Conservation (phyloP, 2,329 filamentous ascomycete species). For the Ophiostoma piceae region DNA sequence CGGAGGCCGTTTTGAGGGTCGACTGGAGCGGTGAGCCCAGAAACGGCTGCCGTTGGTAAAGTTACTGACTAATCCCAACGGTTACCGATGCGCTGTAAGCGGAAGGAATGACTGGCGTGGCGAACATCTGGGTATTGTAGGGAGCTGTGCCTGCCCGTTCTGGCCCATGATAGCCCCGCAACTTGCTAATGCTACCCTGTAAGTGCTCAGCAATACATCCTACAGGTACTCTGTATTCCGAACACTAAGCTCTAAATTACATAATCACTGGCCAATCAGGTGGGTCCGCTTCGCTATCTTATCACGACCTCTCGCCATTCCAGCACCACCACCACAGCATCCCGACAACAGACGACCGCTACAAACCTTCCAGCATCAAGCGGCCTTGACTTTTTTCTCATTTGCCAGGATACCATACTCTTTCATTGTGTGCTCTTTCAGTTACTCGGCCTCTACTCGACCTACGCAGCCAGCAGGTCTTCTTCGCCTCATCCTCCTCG, state of each 20-base stretch:
- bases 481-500: not conserved
- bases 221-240: not conserved
- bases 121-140: not conserved
- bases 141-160: not conserved
- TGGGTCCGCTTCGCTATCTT: not conserved
- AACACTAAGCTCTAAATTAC: not conserved
- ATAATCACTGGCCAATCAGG: constrained; percentile 3
- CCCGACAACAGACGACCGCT: not conserved
- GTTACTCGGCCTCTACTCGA: not conserved
- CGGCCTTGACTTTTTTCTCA: not conserved
- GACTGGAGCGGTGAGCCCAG: not conserved
- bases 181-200: not conserved
- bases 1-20: not conserved
- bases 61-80: not conserved
- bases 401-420: not conserved
- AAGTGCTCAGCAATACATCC: not conserved
- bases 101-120: constrained; percentile 2
- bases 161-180: not conserved
- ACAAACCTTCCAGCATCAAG: not conserved
- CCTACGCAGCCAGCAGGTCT: not conserved
- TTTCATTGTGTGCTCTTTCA: not conserved
- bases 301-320: constrained; percentile 15
- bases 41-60: not conserved
- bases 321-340: constrained; percentile 5
- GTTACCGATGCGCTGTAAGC: not conserved